Conservation (phyloP, 1,284 basidiomycete species). For the Pholiota adiposa region DNA sequence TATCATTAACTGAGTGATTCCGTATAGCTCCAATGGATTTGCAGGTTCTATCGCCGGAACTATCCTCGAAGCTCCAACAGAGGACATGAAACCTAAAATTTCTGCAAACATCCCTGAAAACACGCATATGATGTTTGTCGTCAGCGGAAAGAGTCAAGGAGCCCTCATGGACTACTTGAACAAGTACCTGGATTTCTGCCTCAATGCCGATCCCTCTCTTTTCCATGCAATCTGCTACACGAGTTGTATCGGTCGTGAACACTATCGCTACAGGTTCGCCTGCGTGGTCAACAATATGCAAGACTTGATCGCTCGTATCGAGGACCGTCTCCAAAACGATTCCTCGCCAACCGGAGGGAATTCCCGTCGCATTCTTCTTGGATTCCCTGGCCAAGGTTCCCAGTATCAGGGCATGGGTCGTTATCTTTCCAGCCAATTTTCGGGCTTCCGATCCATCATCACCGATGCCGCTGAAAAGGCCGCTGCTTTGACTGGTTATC, state of each 20-base stretch:
- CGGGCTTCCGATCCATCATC: conserved; percentile 33
- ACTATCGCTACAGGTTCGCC: conserved; percentile 38
- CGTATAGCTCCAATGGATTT: conserved; percentile 37
- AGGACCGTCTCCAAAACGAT: conserved; percentile 25
- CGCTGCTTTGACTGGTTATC: conserved; percentile 28
- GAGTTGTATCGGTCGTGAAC: conserved; percentile 38
- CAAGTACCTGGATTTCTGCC: conserved; percentile 35
- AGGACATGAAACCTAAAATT: conserved; percentile 19
- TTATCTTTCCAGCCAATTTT: conserved; percentile 32
- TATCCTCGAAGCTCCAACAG: conserved; percentile 35
- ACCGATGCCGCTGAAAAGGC: conserved; percentile 32
- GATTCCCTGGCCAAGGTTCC: conserved; percentile 41
- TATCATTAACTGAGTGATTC: background rate
- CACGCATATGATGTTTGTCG: conserved; percentile 32
- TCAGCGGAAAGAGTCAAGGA: conserved; percentile 37
- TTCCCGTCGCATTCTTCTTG: conserved; percentile 31
- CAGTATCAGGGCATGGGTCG: conserved; percentile 41
- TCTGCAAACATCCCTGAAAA: conserved; percentile 21
- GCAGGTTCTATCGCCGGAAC: conserved; percentile 39
- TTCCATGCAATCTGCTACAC: conserved; percentile 40
- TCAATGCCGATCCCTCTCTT: conserved; percentile 24
- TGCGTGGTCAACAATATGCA: conserved; percentile 35
- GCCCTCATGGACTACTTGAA: conserved; percentile 34
- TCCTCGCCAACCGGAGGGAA: conserved; percentile 9
- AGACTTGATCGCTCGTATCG: conserved; percentile 34